A percentile compares a stretch with the other conserved stretches of the same genome.
These are phyloP conservation scores for Mucor saturninus DNA, from an alignment of 371 early-diverging fungal genomes.

Conservation along the genomic window DNA sequence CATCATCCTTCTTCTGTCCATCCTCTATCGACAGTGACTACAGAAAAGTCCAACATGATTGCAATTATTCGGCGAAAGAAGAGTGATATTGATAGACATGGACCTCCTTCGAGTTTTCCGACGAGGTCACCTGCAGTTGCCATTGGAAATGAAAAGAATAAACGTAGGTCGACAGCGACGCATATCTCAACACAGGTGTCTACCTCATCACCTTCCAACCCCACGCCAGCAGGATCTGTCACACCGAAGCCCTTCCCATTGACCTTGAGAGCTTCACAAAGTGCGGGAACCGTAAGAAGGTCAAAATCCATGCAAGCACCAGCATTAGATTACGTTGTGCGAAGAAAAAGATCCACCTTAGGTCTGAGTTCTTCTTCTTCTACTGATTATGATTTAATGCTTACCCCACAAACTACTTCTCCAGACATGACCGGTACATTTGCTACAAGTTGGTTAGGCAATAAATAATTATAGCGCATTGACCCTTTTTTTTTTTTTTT, in stretches of 20 bases:
- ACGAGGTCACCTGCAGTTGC: constrained; percentile 12
- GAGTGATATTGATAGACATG: constrained; percentile 23
- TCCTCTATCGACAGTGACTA: constrained; percentile 4
- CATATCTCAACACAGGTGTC: background rate
- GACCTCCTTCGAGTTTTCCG: constrained; percentile 27
- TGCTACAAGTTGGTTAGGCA: constrained; percentile 30
- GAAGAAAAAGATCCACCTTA: constrained; percentile 24
- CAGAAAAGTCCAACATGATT: constrained; percentile 6
- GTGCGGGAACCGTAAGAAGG: constrained; percentile 22
- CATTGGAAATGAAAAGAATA: constrained; percentile 13
- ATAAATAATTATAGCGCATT: constrained; percentile 8
- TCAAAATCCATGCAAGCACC: constrained; percentile 21
- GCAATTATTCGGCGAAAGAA: constrained; percentile 16
- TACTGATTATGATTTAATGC: constrained; percentile 10
- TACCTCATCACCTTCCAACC: constrained; percentile 1
- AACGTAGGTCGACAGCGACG: constrained; percentile 8
- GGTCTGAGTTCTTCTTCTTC: constrained; percentile 14
- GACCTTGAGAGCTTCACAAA: constrained; percentile 25
- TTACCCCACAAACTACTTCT: constrained; percentile 8
- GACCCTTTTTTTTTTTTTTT: constrained; percentile 4
- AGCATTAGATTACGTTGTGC: constrained; percentile 18
- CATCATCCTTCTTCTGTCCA: constrained; percentile 1
- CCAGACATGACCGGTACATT: constrained; percentile 19
- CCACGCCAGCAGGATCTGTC: background rate
- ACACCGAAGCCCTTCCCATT: background rate